Evolutionary conservation across 2,329 filamentous ascomycete genomes (phyloP), one percentile per base, ranked within the genome.

Genomic region (Colletotrichum simmondsii): DNA sequence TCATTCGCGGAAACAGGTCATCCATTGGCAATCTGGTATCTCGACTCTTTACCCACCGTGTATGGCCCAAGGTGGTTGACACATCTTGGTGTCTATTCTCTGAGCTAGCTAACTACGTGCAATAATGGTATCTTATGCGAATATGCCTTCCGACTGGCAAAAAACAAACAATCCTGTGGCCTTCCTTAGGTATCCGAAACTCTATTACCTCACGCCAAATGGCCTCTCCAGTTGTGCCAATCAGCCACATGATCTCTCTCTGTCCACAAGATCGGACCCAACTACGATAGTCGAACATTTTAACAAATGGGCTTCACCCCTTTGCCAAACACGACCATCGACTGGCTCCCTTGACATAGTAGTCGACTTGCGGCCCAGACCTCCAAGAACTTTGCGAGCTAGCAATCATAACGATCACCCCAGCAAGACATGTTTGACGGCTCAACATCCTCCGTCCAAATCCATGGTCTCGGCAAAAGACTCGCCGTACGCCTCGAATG

Each of bases 401-500:
- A n/a, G 19, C 42, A n/a, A 49, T n/a, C 7, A n/a, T 22, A 8
- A 22, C 0, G 24, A 12, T 46, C 16, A 49, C 10, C 5, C 8
- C 8, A 37, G 22, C 24, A 24, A 22, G 24, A 6, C 12, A 22
- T 30, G 19, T 24, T 19, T 12, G 26, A 11, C 35, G 46, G 32
- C 26, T 56, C 58, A 73, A 58, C 59, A 22, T 22, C 14, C 46
- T 19, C n/a, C n/a, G 11, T 73, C 71, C 16, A 73, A 2, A 3
- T 73, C 71, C 71, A 73, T 73, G 22, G 52, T 54, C 5, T 73
- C 68, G 4, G 53, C 57, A 4, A 72, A 26, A 16, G 71, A 73
- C 32, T 72, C 71, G 16, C 52, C 56, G 10, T 73, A 61, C 30
- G 28, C 26, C 12, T 57, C 64, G 19, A 57, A 65, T 22, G 56